Evolutionary conservation across 306 rosid species (phyloP), one percentile per base, ranked within the genome.

Genomic region (Malus sylvestris): DNA sequence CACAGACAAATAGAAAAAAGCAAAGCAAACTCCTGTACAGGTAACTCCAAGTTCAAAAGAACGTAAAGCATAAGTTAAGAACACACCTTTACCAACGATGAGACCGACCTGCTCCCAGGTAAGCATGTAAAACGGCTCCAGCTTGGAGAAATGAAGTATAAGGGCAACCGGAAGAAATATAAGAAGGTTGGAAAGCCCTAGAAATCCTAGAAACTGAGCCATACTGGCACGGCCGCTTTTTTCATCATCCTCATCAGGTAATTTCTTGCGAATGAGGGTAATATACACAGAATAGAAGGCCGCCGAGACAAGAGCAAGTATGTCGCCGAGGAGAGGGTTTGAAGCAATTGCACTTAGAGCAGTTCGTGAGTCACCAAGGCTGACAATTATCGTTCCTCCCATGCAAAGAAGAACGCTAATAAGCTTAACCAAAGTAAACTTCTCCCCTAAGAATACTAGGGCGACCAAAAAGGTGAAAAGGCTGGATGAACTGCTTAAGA

Each of bases 401-500:
- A 92, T 90, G 83, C 97, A 95, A 78, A 95, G 99, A 77, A 95
- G 88, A 83, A 95, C 97, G 71, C 99, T 92, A 11, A 81, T 53
- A 72, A 95, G 87, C 88, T 95, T 95, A 79, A 95, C 81, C 97
- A 96, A 90, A 22, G 99, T 84, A 80, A 95, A 95, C 75, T 76
- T 88, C 86, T 95, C 99, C 14, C 92, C 96, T 89, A 95, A 83
- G 86, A 92, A 90, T 65, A 86, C 97, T 40, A 95, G 89, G 42
- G 99, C 87, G 67, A 92, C 97, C 96, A 92, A 78, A 86, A 95
- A 95, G 8, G 99, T 95, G 77, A 95, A 95, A 71, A 92, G 97
- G 83, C 99, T 95, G 44, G 97, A 95, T 71, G 97, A 84, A 79
- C 99, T 95, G 90, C 99, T 95, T 76, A 95, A 86, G 89, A 95